These are phyloP conservation scores for Colletotrichum horii DNA, from an alignment of 2,329 filamentous ascomycete species.

Conservation along the genomic window DNA sequence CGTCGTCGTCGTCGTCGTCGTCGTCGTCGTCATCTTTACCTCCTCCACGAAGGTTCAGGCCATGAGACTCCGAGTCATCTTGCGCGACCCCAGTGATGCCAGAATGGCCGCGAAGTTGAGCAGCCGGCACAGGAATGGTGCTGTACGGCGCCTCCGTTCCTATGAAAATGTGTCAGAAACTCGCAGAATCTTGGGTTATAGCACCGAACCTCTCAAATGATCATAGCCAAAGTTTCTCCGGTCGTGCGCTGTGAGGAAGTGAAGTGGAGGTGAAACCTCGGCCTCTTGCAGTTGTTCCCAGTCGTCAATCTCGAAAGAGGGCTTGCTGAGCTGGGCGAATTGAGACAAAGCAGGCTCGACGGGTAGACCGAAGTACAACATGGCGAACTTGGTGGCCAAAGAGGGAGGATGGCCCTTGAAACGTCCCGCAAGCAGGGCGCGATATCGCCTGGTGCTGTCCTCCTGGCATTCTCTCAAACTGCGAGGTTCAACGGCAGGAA, in stretches of 20 bases:
- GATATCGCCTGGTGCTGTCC: slow-evolving; percentile 33
- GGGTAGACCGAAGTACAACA: slow-evolving; percentile 53
- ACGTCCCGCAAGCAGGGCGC: slow-evolving; percentile 30
- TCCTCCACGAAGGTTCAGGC: slow-evolving; percentile 16
- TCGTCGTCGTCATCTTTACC: background rate
- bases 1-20: background rate
- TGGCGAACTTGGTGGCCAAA: slow-evolving; percentile 46
- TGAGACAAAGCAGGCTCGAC: slow-evolving; percentile 39
- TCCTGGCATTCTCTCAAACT: slow-evolving; percentile 36
- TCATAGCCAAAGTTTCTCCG: slow-evolving; percentile 34
- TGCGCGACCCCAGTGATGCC: background rate
- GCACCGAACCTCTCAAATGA: slow-evolving; percentile 3
- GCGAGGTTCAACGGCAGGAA: slow-evolving; percentile 27
- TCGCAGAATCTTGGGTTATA: background rate
- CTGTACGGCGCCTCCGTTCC: slow-evolving; percentile 21
- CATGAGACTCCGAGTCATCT: background rate
- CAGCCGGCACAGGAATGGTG: slow-evolving; percentile 9
- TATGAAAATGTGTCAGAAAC: background rate
- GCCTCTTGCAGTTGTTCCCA: slow-evolving; percentile 24
- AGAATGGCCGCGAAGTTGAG: background rate
- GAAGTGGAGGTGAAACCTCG: slow-evolving; percentile 31
- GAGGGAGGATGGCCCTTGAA: slow-evolving; percentile 33
- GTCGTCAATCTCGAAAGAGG: slow-evolving; percentile 25
- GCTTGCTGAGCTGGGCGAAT: slow-evolving; percentile 26
- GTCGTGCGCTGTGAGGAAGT: slow-evolving; percentile 35